A percentile compares a stretch with the other conserved stretches of the same genome.
phyloP scores from a whole-genome alignment of 2,329 filamentous ascomycete genomes.

The Epichloe uncinata region DNA sequence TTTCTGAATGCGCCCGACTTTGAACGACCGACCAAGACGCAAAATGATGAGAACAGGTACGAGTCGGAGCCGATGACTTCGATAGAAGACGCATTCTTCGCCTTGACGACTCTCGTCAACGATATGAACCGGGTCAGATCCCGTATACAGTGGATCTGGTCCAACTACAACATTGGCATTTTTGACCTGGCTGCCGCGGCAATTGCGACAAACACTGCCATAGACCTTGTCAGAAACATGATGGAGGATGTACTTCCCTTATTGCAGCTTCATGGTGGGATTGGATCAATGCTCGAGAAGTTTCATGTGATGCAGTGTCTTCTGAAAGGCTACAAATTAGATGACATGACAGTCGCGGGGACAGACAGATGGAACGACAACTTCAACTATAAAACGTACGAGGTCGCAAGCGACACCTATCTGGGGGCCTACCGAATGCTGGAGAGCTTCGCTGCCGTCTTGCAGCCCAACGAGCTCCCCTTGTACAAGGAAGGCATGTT shows the following conservation, averaged over 20 bases:
- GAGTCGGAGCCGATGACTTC: conserved; percentile 16
- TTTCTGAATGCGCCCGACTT: conserved; percentile 20
- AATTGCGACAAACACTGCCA: conserved; percentile 24
- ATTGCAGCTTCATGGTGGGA: conserved; percentile 14
- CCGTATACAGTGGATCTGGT: conserved; percentile 19
- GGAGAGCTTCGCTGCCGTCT: not conserved
- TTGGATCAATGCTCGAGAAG: conserved; percentile 8
- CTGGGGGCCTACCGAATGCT: not conserved
- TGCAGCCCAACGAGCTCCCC: conserved; percentile 8
- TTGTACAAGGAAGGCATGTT: conserved; percentile 14
- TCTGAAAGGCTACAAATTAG: not conserved
- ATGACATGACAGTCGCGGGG: not conserved
- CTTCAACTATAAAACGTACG: not conserved
- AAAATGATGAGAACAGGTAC: conserved; percentile 11
- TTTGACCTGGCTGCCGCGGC: conserved; percentile 21
- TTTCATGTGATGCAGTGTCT: conserved; percentile 4
- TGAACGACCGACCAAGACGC: not conserved
- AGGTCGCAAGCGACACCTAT: not conserved
- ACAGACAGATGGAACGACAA: not conserved
- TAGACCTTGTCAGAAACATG: conserved; percentile 19
- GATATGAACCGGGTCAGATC: conserved; percentile 18
- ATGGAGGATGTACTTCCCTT: conserved; percentile 17
- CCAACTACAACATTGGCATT: conserved; percentile 8
- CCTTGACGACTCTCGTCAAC: conserved; percentile 14
- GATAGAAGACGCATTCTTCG: conserved; percentile 15